phyloP scores from a whole-genome alignment of 345 rosid genomes.

The Pugionium dolabratum region DNA sequence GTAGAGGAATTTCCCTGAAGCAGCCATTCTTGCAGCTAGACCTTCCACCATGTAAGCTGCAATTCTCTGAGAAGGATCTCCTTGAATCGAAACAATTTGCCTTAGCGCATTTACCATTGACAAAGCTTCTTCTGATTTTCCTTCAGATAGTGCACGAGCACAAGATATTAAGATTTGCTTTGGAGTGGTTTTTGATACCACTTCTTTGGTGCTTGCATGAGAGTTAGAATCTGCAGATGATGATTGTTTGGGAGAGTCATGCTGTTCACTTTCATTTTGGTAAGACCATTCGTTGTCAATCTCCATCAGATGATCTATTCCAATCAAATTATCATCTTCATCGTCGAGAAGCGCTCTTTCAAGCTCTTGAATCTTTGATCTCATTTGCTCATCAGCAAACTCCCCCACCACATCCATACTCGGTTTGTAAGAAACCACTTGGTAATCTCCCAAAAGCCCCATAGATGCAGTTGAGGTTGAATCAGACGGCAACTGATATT shows the following conservation, averaged over 20 bases:
- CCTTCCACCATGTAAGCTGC: conserved; percentile 99
- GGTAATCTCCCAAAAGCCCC: conserved; percentile 40
- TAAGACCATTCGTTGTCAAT: conserved; percentile 82
- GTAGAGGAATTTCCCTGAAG: conserved; percentile 82
- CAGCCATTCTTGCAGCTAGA: conserved; percentile 91
- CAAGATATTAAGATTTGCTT: conserved; percentile 74
- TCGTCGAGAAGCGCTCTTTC: conserved; percentile 83
- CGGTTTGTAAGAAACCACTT: conserved; percentile 48
- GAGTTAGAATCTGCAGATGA: conserved; percentile 74
- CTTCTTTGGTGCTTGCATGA: conserved; percentile 69
- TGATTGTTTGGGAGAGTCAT: conserved; percentile 83
- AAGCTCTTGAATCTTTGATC: conserved; percentile 78
- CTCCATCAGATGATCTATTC: conserved; percentile 64
- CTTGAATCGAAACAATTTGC: conserved; percentile 81
- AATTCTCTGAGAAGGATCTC: conserved; percentile 88
- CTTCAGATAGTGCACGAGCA: conserved; percentile 70
- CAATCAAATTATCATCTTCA: conserved; percentile 55
- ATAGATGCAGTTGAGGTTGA: conserved; percentile 40
- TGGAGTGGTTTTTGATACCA: conserved; percentile 58
- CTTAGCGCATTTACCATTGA: conserved; percentile 71
- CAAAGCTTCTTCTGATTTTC: conserved; percentile 62
- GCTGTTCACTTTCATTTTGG: conserved; percentile 45
- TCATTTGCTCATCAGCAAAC: conserved; percentile 59
- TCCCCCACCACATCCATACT: conserved; percentile 57
- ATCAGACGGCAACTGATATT: conserved; percentile 42